Evolutionary conservation across 2,329 filamentous ascomycete species (phyloP).

Genomic region (Aureobasidium leucospermi): DNA sequence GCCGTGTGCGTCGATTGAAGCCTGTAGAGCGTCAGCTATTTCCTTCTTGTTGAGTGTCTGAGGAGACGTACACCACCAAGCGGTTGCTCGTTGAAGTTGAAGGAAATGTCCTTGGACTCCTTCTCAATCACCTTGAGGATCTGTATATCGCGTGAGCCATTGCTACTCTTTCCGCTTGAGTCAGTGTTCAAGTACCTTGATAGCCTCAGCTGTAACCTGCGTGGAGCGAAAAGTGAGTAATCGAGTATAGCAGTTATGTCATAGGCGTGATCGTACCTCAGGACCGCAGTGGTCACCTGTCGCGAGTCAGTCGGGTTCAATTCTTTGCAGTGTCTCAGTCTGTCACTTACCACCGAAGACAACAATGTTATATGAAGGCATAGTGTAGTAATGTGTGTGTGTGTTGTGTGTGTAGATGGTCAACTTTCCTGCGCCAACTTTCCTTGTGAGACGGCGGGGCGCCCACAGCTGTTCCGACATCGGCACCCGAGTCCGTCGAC

Average conservation of each 20-base stretch:
- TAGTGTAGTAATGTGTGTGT: conserved; percentile 31
- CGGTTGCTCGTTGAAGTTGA: conserved; percentile 84
- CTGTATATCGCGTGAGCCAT: conserved; percentile 38
- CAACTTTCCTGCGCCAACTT: conserved; percentile 4
- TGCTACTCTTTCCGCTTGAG: background rate
- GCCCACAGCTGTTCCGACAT: conserved; percentile 6
- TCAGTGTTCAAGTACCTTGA: conserved; percentile 57
- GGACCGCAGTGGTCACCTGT: conserved; percentile 70
- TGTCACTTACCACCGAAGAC: conserved; percentile 57
- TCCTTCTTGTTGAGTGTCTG: conserved; percentile 6
- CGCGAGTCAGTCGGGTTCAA: background rate
- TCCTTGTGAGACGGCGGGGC: background rate
- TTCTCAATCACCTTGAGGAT: conserved; percentile 73
- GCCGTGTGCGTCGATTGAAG: conserved; percentile 78
- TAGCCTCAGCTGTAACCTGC: conserved; percentile 72
- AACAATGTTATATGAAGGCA: conserved; percentile 69
- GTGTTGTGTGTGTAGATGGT: background rate
- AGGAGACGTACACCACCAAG: conserved; percentile 66
- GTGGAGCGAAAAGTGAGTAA: conserved; percentile 12
- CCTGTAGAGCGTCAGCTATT: conserved; percentile 42
- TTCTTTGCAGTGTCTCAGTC: background rate
- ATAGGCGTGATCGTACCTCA: conserved; percentile 51
- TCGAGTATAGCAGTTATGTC: conserved; percentile 1
- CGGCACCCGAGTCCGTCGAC: background rate
- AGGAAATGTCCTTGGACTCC: conserved; percentile 62